Evolutionary conservation across 495 filamentous ascomycete genomes (phyloP), one percentile per base, ranked within the genome.

Genomic region (Talaromyces liani): DNA sequence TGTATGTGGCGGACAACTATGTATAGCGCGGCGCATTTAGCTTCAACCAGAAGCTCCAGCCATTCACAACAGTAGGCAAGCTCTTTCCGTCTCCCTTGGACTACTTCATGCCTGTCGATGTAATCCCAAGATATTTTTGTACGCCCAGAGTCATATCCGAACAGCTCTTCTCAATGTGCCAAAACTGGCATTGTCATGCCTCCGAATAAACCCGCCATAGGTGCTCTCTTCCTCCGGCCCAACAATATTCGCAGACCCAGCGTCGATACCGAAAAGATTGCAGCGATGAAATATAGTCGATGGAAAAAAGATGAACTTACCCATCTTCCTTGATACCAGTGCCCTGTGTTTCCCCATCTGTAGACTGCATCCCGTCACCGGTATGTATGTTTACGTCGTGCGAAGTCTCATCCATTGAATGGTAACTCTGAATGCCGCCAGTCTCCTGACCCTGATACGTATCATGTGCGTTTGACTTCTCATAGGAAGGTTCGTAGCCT

Each of bases 271-370:
- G 68, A 73, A 68, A 70, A 69, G 54, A 63, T 34, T 41, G 36
- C 61, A 71, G 55, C 61, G 63, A 64, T 65, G 63, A 65, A 66
- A 65, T 63, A 25, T 36, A 36, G 29, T 58, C 31, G 65, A 62
- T 60, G 69, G 47, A 53, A 54, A 62, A 56, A 70, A 60, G 66
- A 62, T 67, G 27, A 58, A 92, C 95, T 97, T 88, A 98, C 94
- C 94, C 94, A 73, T 98, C 94, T 86, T 98, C 94, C 77, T 98
- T 98, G 58, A 96, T 92, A 68, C 91, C 87, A 76, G 70, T 90
- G 70, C 74, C 86, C 16, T 78, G 77, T 65, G 69, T 66, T 58
- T 79, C 73, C 14, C 69, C 63, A 22, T 75, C 71, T 6, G 67
- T 66, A 59, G 60, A 41, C 9, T 47, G 34, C 18, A 34, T 27